These are phyloP conservation scores for Phytophthora uliginosa DNA, from an alignment of 352 stramenopile genomes.

Conservation along the genomic window DNA sequence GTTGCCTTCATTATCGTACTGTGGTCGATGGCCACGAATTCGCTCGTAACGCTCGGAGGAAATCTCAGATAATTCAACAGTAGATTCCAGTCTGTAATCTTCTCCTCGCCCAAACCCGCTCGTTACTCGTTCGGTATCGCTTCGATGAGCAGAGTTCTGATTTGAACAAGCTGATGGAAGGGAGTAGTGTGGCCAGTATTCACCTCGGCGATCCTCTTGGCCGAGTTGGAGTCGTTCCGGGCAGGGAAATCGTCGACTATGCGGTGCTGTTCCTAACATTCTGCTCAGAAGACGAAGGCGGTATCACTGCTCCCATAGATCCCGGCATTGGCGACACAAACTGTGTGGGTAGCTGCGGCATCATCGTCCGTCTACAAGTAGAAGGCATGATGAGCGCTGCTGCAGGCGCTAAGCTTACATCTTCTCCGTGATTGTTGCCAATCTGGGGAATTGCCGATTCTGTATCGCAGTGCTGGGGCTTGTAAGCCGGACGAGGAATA, in stretches of 20 bases:
- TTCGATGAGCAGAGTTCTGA: neutral
- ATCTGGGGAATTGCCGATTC: neutral
- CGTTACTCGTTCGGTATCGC: neutral
- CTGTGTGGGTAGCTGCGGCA: neutral
- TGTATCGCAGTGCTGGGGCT: neutral
- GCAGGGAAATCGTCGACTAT: neutral
- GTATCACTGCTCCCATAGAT: neutral
- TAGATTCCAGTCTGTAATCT: neutral
- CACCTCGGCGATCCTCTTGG: neutral
- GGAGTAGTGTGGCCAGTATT: neutral
- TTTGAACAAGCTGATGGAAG: neutral
- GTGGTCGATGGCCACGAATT: neutral
- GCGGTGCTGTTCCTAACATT: neutral
- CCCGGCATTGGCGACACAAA: neutral
- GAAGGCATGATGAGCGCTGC: neutral
- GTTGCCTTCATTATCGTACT: neutral
- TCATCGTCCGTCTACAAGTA: neutral
- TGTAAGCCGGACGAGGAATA: constrained; percentile 19
- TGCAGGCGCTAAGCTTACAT: neutral
- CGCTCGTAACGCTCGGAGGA: neutral
- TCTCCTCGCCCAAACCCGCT: neutral
- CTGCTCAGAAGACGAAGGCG: neutral
- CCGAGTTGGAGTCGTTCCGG: neutral
- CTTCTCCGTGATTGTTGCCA: neutral
- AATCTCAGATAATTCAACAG: neutral